Evolutionary conservation across 306 rosid genomes (phyloP), one percentile per base, ranked within the genome.

Genomic region (Geum urbanum): DNA sequence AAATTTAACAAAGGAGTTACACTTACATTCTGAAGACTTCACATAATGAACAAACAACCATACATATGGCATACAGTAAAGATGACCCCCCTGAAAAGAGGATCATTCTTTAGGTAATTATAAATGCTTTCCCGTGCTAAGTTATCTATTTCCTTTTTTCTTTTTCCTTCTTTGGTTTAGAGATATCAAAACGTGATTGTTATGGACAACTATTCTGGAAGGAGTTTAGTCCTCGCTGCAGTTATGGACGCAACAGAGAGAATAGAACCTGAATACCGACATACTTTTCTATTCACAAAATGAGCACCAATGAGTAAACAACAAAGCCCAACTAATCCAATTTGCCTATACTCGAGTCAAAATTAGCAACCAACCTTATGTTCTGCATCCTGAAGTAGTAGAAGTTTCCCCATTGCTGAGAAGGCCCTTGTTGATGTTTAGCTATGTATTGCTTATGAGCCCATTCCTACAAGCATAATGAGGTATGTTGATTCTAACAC

Each of bases 371-470:
- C 51, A 72, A 94, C 99, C 99, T 95, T 81, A 95, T 91, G 70
- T 79, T 86, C 74, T 84, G 95, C 99, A 95, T 95, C 88, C 97
- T 84, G 81, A 89, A 95, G 77, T 95, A 95, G 88, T 95, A 87
- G 79, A 95, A 95, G 79, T 95, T 95, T 32, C 97, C 97, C 99
- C 99, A 95, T 73, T 95, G 97, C 78, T 95, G 97, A 74, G 99
- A 95, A 80, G 97, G 96, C 70, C 99, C 97, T 74, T 95, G 99
- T 49, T 89, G 99, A 83, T 95, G 99, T 82, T 95, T 95, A 16
- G 89, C 92, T 52, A 95, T 88, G 78, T 91, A 95, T 78, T 91
- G 99, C 85, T 95, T 95, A 81, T 95, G 99, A 76, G 99, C 99
- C 97, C 99, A 91, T 76, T 91, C 99, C 99, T 95, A 76, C 39